Percentiles rank a stretch among this genome's conserved stretches.
phyloP scores from a whole-genome alignment of 345 rosid genomes.

The Eucalyptus pumila region DNA sequence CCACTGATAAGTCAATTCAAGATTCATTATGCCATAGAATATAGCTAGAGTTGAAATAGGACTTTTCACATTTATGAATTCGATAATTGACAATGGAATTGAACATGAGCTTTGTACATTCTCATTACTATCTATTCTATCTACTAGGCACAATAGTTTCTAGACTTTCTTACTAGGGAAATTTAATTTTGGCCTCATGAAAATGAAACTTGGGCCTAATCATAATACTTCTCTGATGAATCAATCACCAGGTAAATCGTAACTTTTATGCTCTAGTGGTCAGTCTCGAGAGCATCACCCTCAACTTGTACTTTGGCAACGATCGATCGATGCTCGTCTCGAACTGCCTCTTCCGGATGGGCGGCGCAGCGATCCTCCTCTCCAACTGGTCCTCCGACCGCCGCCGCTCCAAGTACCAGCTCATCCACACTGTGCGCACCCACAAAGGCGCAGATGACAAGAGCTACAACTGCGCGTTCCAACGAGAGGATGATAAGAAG shows the following conservation, averaged over 20 bases:
- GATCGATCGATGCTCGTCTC: conserved; percentile 43
- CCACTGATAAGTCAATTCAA: no score
- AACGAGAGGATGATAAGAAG: conserved; percentile 35
- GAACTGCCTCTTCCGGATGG: conserved; percentile 38
- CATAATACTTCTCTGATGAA: background rate
- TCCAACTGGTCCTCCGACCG: conserved; percentile 31
- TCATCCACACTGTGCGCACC: conserved; percentile 40
- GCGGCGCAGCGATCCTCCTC: conserved; percentile 44
- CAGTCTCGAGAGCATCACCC: conserved; percentile 41
- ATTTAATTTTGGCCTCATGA: background rate
- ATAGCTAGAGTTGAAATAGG: no score
- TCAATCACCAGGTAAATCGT: conserved; percentile 18
- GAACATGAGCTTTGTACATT: background rate
- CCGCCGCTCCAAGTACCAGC: conserved; percentile 30
- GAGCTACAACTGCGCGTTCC: conserved; percentile 32
- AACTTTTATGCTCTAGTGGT: conserved; percentile 47
- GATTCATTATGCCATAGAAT: no score
- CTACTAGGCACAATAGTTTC: background rate
- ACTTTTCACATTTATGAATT: no score
- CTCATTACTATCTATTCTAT: background rate
- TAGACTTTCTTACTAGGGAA: background rate
- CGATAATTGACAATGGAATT: background rate
- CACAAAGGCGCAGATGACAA: conserved; percentile 43
- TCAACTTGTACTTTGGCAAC: conserved; percentile 28
- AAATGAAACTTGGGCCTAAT: background rate